A percentile compares a stretch with the other conserved stretches of the same genome.
phyloP scores from a whole-genome alignment of 2,329 filamentous ascomycete species.

The Aspergillus thermomutatus region DNA sequence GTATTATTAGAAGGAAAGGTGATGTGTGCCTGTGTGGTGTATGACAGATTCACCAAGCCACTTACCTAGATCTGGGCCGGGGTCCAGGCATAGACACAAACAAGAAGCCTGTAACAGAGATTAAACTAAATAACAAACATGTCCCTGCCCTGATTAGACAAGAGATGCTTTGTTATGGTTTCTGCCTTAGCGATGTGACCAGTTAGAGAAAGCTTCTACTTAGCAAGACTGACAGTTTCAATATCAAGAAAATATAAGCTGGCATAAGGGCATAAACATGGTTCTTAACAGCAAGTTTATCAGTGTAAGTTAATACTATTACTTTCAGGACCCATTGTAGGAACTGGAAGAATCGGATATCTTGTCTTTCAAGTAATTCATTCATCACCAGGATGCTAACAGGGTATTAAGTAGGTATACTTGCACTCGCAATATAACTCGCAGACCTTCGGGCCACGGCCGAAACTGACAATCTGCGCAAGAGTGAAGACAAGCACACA shows the following conservation, averaged over 20 bases:
- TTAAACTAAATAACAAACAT: not conserved
- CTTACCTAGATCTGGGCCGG: not conserved
- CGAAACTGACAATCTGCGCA: not conserved
- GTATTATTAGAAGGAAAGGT: not conserved
- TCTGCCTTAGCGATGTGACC: not conserved
- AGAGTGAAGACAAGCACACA: not conserved
- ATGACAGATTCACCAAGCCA: not conserved
- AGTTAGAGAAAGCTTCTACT: not conserved
- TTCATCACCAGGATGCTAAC: slow-evolving; percentile 19
- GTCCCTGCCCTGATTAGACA: not conserved
- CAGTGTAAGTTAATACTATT: not conserved
- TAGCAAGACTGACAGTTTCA: not conserved
- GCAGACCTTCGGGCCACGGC: slow-evolving; percentile 5
- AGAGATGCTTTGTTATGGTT: not conserved
- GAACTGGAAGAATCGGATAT: not conserved
- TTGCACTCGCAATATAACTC: slow-evolving; percentile 3
- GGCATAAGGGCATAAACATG: not conserved
- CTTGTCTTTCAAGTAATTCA: not conserved
- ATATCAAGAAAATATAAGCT: not conserved
- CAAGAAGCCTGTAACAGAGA: not conserved
- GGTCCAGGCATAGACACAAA: not conserved
- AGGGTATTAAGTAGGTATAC: slow-evolving; percentile 17
- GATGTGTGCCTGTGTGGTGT: not conserved
- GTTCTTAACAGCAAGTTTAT: not conserved
- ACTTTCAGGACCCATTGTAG: not conserved